phyloP scores from a whole-genome alignment of 2,329 filamentous ascomycete genomes.

The Emmonsia crescens region DNA sequence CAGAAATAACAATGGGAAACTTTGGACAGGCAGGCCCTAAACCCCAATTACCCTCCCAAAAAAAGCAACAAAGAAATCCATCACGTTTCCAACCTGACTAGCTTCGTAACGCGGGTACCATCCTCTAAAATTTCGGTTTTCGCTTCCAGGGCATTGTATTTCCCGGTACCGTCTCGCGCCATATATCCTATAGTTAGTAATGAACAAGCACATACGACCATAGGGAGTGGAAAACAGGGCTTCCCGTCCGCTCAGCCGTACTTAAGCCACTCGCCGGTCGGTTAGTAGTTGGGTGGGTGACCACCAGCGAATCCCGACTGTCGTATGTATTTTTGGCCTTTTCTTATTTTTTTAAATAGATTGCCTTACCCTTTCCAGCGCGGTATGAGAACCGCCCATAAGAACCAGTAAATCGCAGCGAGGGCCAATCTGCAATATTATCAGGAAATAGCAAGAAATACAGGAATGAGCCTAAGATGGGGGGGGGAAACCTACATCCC shows the following conservation, averaged over 20 bases:
- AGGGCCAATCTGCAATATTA: slow-evolving; percentile 20
- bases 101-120: slow-evolving; percentile 54
- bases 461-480: not conserved
- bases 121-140: slow-evolving; percentile 49
- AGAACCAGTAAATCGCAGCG: slow-evolving; percentile 56
- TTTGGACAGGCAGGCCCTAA: not conserved
- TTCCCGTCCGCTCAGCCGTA: too few species aligned
- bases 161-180: too few species aligned
- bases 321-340: too few species aligned
- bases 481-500: slow-evolving; percentile 21
- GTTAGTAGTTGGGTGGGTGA: too few species aligned
- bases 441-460: not conserved
- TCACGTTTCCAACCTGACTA: not conserved
- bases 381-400: slow-evolving; percentile 54
- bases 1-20: not conserved
- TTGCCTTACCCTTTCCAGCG: slow-evolving; percentile 49
- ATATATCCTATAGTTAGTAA: too few species aligned
- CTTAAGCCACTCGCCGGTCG: too few species aligned
- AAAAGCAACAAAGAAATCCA: not conserved
- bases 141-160: slow-evolving; percentile 53
- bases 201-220: too few species aligned
- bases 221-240: too few species aligned
- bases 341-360: too few species aligned
- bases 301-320: too few species aligned
- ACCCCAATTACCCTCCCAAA: not conserved